phyloP scores from a whole-genome alignment of 495 filamentous ascomycete species.

The Lophium mytilinum region DNA sequence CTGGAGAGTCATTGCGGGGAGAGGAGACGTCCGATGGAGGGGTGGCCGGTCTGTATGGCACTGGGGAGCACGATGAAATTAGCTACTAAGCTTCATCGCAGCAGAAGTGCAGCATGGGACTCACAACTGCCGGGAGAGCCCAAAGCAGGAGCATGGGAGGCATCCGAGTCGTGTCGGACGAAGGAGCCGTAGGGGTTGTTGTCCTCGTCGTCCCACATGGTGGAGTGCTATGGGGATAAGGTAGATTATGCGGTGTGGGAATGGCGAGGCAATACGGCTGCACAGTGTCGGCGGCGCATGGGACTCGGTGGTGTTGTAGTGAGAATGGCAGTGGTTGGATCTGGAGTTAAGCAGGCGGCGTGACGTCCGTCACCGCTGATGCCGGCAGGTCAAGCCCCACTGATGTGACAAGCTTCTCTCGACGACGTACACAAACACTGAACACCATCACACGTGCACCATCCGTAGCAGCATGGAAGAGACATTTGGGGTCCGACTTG shows the following conservation, averaged over 20 bases:
- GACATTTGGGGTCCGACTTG: neutral
- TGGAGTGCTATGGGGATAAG: slow-evolving; percentile 1
- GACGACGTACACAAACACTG: neutral
- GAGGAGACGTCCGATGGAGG: slow-evolving; percentile 35
- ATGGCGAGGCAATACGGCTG: neutral
- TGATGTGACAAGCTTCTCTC: neutral
- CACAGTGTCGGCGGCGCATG: neutral
- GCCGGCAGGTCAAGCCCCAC: neutral
- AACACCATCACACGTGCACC: neutral
- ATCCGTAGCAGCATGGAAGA: neutral
- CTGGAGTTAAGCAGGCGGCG: neutral
- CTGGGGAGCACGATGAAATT: slow-evolving; percentile 15
- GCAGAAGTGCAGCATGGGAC: slow-evolving; percentile 32
- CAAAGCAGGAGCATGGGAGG: slow-evolving; percentile 62
- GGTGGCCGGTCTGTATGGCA: slow-evolving; percentile 34
- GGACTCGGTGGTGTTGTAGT: neutral
- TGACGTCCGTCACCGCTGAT: neutral
- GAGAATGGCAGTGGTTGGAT: neutral
- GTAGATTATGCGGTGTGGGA: neutral
- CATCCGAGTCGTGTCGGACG: slow-evolving; percentile 68
- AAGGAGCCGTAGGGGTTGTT: slow-evolving; percentile 93
- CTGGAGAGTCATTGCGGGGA: slow-evolving; percentile 45
- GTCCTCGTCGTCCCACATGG: slow-evolving; percentile 83
- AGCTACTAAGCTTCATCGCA: neutral
- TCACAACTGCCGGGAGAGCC: slow-evolving; percentile 49